These are phyloP conservation scores for Citrullus colocynthis DNA, from an alignment of 306 rosid genomes.

Conservation along the genomic window DNA sequence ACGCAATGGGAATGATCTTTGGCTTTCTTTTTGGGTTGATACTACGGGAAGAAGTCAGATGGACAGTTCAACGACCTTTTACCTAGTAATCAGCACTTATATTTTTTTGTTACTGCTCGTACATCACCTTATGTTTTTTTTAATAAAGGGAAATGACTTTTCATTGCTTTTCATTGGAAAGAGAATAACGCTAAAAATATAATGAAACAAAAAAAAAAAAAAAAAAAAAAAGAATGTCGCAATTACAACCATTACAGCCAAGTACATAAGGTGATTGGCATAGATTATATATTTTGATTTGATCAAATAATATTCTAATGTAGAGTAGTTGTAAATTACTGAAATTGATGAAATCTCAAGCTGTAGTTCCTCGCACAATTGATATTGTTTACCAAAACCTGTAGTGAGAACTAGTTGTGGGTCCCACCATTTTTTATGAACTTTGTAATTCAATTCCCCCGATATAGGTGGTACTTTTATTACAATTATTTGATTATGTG, in stretches of 20 bases:
- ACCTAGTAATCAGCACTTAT: conserved; percentile 40
- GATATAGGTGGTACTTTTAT: too few relatives aligned
- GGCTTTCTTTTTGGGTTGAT: conserved; percentile 96
- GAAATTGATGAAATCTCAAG: not conserved
- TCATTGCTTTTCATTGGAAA: too few relatives aligned
- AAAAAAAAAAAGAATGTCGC: too few relatives aligned
- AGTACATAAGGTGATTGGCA: not conserved
- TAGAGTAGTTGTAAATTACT: not conserved
- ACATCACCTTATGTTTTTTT: not conserved
- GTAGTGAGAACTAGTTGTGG: too few relatives aligned
- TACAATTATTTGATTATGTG: too few relatives aligned
- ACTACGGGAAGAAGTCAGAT: conserved; percentile 42
- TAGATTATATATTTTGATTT: not conserved
- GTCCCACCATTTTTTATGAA: too few relatives aligned
- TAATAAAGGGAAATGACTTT: too few relatives aligned
- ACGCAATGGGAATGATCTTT: conserved; percentile 91
- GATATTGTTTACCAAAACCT: not conserved
- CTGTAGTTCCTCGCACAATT: not conserved
- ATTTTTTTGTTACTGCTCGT: not conserved
- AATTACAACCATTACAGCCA: too few relatives aligned
- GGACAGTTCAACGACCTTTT: conserved; percentile 55
- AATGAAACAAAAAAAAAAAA: too few relatives aligned
- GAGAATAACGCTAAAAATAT: too few relatives aligned
- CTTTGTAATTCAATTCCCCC: too few relatives aligned
- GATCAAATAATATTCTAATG: not conserved